phyloP scores from a whole-genome alignment of 1,284 basidiomycete species.

The Moniliella sp. region DNA sequence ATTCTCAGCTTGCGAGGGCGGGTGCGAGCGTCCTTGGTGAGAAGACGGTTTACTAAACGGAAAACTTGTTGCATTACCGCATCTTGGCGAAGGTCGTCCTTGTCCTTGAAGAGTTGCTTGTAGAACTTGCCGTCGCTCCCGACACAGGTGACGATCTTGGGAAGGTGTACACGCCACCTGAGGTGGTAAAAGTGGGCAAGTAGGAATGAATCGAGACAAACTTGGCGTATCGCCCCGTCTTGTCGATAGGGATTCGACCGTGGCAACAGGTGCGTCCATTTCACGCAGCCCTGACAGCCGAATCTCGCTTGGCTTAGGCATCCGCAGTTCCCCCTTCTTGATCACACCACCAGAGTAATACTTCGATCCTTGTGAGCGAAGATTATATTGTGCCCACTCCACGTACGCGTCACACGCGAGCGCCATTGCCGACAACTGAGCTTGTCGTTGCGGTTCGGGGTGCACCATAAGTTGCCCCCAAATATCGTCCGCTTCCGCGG shows the following conservation, averaged over 20 bases:
- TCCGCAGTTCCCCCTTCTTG: too few relatives aligned
- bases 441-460: constrained; percentile 5
- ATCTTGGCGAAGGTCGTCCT: constrained; percentile 75
- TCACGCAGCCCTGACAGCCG: constrained; percentile 7
- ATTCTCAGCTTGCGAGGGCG: constrained; percentile 51
- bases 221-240: constrained; percentile 38
- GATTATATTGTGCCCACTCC: constrained; percentile 53
- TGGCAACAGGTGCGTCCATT: constrained; percentile 47
- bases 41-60: constrained; percentile 59
- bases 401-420: constrained; percentile 51
- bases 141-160: constrained; percentile 56
- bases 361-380: constrained; percentile 38
- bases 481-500: constrained; percentile 49
- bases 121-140: constrained; percentile 51
- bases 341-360: constrained; percentile 49
- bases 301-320: too few relatives aligned
- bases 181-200: constrained; percentile 41
- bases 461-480: constrained; percentile 36
- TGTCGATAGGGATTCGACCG: constrained; percentile 51
- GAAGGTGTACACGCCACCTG: constrained; percentile 62
- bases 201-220: constrained; percentile 48
- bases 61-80: constrained; percentile 98
- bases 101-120: constrained; percentile 80
- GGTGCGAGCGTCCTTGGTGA: constrained; percentile 54
- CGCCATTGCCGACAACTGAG: constrained; percentile 45